These are phyloP conservation scores for Sequoiadendron giganteum DNA, from an alignment of 75 land plant species.

Conservation along the genomic window DNA sequence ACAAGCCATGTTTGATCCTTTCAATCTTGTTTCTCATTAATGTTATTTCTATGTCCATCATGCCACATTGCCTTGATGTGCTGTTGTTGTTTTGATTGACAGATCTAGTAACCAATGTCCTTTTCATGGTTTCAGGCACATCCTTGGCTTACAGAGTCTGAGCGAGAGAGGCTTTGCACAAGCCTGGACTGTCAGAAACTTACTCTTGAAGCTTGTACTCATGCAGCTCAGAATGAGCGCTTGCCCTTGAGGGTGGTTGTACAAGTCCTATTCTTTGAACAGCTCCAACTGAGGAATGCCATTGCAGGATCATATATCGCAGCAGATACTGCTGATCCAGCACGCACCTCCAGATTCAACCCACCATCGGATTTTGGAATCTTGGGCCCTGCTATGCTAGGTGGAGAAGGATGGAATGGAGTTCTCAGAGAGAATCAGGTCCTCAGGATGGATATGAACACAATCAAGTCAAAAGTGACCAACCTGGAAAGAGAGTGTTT, in stretches of 20 bases:
- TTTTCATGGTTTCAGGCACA: slow-evolving; percentile 53
- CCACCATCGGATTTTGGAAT: not conserved
- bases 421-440: slow-evolving; percentile 75
- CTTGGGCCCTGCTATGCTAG: slow-evolving; percentile 2
- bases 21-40: not conserved
- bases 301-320: slow-evolving; percentile 54
- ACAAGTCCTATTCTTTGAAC: slow-evolving; percentile 90
- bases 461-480: slow-evolving; percentile 64
- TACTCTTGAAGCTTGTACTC: slow-evolving; percentile 88
- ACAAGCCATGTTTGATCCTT: not conserved
- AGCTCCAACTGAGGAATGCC: slow-evolving; percentile 85
- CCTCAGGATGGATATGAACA: slow-evolving; percentile 82
- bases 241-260: slow-evolving; percentile 77
- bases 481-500: slow-evolving; percentile 80
- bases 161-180: slow-evolving; percentile 62
- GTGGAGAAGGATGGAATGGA: slow-evolving; percentile 41
- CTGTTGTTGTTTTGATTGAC: not conserved
- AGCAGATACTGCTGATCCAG: slow-evolving; percentile 27
- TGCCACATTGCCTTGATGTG: not conserved
- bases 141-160: slow-evolving; percentile 68
- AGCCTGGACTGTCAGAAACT: slow-evolving; percentile 85
- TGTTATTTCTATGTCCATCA: not conserved
- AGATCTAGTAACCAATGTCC: not conserved
- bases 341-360: slow-evolving; percentile 16
- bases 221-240: slow-evolving; percentile 91